Conservation (phyloP, 495 filamentous ascomycete genomes). For the Xylaria sp. region DNA sequence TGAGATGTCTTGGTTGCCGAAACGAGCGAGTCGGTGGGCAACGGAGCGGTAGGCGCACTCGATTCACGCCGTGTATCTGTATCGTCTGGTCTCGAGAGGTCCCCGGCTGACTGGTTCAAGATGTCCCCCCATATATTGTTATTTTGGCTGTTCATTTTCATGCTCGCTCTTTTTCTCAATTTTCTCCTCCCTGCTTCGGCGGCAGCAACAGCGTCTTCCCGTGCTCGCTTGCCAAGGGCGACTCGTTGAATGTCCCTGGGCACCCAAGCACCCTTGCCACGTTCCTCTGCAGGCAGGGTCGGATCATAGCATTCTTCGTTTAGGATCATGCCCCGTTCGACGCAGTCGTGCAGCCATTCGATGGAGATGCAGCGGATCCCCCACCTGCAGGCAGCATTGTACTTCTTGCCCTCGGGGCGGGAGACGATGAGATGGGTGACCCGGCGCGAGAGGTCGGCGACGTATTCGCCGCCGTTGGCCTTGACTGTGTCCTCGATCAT, state of each 20-base stretch:
- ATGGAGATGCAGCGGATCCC: conserved; percentile 75
- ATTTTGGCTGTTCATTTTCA: conserved; percentile 78
- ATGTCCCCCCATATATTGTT: conserved; percentile 90
- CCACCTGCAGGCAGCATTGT: conserved; percentile 82
- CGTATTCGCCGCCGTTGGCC: conserved; percentile 78
- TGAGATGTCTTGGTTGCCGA: conserved; percentile 12
- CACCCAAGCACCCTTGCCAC: conserved; percentile 83
- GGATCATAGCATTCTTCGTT: conserved; percentile 86
- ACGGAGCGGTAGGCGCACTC: conserved; percentile 19
- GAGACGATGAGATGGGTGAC: conserved; percentile 88
- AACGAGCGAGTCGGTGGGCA: background rate
- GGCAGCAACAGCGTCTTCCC: conserved; percentile 35
- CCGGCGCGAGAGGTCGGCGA: conserved; percentile 82
- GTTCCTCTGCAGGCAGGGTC: conserved; percentile 66
- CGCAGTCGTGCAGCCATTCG: conserved; percentile 86
- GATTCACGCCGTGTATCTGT: conserved; percentile 11
- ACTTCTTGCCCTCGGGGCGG: conserved; percentile 83
- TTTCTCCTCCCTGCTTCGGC: conserved; percentile 66
- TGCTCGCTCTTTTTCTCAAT: conserved; percentile 79
- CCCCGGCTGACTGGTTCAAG: conserved; percentile 50
- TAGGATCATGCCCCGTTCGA: conserved; percentile 91
- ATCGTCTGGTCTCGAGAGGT: conserved; percentile 28
- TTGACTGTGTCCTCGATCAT: conserved; percentile 67
- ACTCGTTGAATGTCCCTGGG: conserved; percentile 51
- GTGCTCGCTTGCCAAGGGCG: conserved; percentile 47